A percentile compares a stretch with the other conserved stretches of the same genome.
phyloP scores from a whole-genome alignment of 2,329 filamentous ascomycete species.

The Cytospora piceae region DNA sequence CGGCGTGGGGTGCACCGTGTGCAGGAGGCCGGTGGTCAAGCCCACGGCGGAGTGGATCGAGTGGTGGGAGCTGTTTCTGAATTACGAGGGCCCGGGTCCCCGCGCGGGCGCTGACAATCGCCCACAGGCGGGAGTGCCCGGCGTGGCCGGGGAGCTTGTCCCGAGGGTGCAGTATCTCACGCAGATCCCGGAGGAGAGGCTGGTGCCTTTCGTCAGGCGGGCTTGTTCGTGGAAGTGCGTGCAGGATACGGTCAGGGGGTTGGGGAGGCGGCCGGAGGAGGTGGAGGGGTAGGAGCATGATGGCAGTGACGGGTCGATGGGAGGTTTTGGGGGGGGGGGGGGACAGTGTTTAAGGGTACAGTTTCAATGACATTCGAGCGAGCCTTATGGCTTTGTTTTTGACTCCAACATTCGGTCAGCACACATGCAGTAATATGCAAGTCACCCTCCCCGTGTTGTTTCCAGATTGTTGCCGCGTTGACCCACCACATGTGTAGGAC shows the following conservation, averaged over 20 bases:
- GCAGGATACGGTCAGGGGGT: slow-evolving; percentile 37
- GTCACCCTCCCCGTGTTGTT: too few species aligned
- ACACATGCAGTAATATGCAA: too few species aligned
- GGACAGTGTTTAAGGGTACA: not conserved
- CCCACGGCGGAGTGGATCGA: slow-evolving; percentile 65
- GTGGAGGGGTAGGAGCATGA: not conserved
- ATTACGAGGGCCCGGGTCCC: not conserved
- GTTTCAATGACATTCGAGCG: slow-evolving; percentile 8
- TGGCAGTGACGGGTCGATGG: not conserved
- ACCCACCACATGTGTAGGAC: too few species aligned
- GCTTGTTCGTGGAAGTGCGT: slow-evolving; percentile 57
- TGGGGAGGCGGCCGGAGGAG: not conserved
- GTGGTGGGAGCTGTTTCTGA: slow-evolving; percentile 54
- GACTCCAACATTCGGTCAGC: not conserved
- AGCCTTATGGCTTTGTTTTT: not conserved
- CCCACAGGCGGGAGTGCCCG: not conserved
- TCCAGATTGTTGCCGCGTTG: too few species aligned
- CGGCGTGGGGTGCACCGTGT: slow-evolving; percentile 56
- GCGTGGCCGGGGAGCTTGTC: not conserved
- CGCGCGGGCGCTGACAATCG: not conserved
- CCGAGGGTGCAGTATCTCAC: slow-evolving; percentile 36
- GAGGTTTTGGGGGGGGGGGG: not conserved
- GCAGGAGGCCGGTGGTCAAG: slow-evolving; percentile 51
- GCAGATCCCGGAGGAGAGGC: slow-evolving; percentile 40
- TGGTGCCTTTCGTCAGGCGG: slow-evolving; percentile 51